These are phyloP conservation scores for Priceomyces fermenticarens DNA, from an alignment of 805 yeast species.

Conservation along the genomic window DNA sequence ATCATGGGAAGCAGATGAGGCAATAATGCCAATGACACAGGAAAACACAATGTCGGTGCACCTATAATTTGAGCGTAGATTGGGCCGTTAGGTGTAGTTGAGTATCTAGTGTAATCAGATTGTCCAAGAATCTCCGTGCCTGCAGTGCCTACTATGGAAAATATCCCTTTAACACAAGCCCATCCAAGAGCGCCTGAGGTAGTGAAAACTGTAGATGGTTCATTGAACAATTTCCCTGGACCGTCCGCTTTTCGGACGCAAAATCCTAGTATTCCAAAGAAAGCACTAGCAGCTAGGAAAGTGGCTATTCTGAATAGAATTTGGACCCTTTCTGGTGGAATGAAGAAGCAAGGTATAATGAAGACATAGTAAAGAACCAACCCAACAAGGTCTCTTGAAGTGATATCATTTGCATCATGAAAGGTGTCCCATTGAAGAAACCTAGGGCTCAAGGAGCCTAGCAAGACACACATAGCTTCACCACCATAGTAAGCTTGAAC, in stretches of 20 bases:
- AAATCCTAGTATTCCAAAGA: constrained; percentile 27
- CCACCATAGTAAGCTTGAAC: constrained; percentile 36
- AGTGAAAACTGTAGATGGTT: constrained; percentile 1
- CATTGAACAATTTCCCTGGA: constrained; percentile 16
- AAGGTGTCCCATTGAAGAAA: constrained; percentile 20
- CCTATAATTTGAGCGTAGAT: constrained; percentile 10
- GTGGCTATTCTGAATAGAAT: constrained; percentile 18
- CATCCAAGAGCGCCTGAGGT: constrained; percentile 10
- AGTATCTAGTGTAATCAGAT: constrained; percentile 11
- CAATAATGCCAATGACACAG: constrained; percentile 10
- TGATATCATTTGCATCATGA: constrained; percentile 4
- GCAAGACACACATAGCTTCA: constrained; percentile 27
- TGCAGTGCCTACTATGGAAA: constrained; percentile 10
- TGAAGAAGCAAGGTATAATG: constrained; percentile 17
- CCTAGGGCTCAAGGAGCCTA: constrained; percentile 8
- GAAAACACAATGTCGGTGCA: constrained; percentile 9
- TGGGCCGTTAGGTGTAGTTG: constrained; percentile 7
- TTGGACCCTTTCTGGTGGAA: constrained; percentile 29
- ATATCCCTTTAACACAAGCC: constrained; percentile 9
- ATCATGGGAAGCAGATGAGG: constrained; percentile 11
- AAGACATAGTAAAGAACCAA: constrained; percentile 7
- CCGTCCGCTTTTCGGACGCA: constrained; percentile 23
- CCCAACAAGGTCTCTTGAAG: constrained; percentile 11
- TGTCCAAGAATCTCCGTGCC: constrained; percentile 11
- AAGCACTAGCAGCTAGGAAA: constrained; percentile 18